phyloP scores from a whole-genome alignment of 1,284 basidiomycete species.

The Ustilago lituana region DNA sequence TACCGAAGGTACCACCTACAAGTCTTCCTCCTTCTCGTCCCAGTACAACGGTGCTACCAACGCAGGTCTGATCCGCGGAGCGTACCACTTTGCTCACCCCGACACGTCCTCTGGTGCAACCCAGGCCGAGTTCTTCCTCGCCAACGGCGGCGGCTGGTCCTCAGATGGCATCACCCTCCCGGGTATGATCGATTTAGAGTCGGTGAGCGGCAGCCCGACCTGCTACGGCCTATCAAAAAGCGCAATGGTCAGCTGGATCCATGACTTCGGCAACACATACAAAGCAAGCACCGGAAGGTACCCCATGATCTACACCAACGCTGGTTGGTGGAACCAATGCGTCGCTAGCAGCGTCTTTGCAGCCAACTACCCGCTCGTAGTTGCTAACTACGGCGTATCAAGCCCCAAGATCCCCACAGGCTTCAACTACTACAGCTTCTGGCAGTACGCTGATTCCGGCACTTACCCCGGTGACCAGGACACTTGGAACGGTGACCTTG shows the following conservation, averaged over 20 bases:
- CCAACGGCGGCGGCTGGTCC: conserved; percentile 71
- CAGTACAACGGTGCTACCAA: conserved; percentile 74
- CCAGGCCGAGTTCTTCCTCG: conserved; percentile 74
- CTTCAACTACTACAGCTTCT: conserved; percentile 71
- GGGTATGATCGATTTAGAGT: conserved; percentile 49
- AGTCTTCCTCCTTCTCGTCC: conserved; percentile 68
- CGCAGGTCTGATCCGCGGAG: conserved; percentile 73
- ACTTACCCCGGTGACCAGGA: conserved; percentile 73
- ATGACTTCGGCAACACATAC: conserved; percentile 72
- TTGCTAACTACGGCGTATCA: conserved; percentile 71
- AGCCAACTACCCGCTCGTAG: conserved; percentile 73
- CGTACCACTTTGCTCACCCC: conserved; percentile 74
- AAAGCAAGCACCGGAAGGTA: conserved; percentile 70
- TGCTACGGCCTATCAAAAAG: conserved; percentile 74
- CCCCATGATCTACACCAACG: conserved; percentile 74
- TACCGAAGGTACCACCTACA: conserved; percentile 74
- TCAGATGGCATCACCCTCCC: conserved; percentile 57
- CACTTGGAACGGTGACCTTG: conserved; percentile 60
- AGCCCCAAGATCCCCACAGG: conserved; percentile 38
- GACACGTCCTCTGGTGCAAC: conserved; percentile 70
- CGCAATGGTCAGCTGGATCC: conserved; percentile 75
- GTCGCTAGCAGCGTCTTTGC: conserved; percentile 71
- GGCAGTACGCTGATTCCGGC: conserved; percentile 74
- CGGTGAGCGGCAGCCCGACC: conserved; percentile 15
- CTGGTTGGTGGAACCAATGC: conserved; percentile 77